Conservation (phyloP, 805 yeast genomes). For the Blastobotrys terrestris region DNA sequence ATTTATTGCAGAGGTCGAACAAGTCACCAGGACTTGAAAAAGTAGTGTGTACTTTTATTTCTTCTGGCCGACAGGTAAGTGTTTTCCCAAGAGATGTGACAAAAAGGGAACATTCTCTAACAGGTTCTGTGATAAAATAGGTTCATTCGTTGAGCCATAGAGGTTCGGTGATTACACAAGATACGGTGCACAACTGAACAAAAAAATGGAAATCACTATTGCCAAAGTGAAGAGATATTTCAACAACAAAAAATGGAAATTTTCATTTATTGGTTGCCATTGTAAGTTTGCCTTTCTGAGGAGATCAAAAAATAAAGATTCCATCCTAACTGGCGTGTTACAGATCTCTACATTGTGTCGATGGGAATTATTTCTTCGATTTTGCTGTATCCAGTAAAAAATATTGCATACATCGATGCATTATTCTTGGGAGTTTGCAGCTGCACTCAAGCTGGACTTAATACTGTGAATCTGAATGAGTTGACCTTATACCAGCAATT, state of each 20-base stretch:
- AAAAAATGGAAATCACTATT: background rate
- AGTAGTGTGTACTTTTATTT: background rate
- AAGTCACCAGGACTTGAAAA: background rate
- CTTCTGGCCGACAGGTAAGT: background rate
- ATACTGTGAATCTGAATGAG: slow-evolving; percentile 64
- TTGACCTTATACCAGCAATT: slow-evolving; percentile 76
- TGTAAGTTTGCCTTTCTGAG: no score
- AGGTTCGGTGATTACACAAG: background rate
- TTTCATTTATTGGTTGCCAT: slow-evolving; percentile 18
- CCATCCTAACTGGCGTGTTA: no score
- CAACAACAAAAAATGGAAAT: background rate
- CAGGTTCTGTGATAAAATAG: background rate
- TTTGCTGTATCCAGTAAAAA: slow-evolving; percentile 67
- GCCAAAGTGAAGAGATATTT: background rate
- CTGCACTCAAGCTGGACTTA: slow-evolving; percentile 87
- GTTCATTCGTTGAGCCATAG: background rate
- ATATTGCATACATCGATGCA: slow-evolving; percentile 66
- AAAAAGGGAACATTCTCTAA: background rate
- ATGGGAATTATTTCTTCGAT: slow-evolving; percentile 65
- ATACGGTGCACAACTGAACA: background rate
- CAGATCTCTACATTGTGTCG: slow-evolving; percentile 53
- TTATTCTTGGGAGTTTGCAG: slow-evolving; percentile 73
- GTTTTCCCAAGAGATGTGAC: background rate
- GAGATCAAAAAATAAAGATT: no score
- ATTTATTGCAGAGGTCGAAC: background rate